A percentile compares a stretch with the other conserved stretches of the same genome.
Evolutionary conservation across 2,329 filamentous ascomycete genomes (phyloP).

Genomic region (Aureobasidium lini): DNA sequence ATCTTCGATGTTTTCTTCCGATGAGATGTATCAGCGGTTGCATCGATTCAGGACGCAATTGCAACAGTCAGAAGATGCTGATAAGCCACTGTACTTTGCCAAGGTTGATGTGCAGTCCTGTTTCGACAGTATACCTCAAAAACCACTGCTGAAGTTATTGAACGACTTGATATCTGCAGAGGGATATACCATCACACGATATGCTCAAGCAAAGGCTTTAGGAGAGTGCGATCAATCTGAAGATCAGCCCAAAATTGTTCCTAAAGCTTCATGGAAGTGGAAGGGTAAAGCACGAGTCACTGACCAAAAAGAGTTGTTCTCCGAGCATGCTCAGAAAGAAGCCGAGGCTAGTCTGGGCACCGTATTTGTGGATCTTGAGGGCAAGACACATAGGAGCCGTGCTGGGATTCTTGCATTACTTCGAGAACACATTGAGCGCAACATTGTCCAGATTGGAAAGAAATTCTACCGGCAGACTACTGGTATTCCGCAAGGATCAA

Average conservation of each 20-base stretch:
- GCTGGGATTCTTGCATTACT: constrained; percentile 62
- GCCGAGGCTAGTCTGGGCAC: constrained; percentile 48
- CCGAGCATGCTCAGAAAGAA: constrained; percentile 20
- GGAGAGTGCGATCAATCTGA: constrained; percentile 25
- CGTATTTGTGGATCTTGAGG: constrained; percentile 66
- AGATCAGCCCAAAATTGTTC: constrained; percentile 27
- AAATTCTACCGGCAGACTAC: constrained; percentile 78
- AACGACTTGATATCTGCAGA: constrained; percentile 47
- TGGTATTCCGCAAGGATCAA: constrained; percentile 89
- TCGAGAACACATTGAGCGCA: constrained; percentile 70
- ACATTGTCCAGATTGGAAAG: constrained; percentile 82
- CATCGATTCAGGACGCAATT: constrained; percentile 58
- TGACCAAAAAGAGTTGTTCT: constrained; percentile 26
- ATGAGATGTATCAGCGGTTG: constrained; percentile 69
- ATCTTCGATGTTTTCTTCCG: constrained; percentile 70
- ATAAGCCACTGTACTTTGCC: constrained; percentile 65
- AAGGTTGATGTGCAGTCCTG: constrained; percentile 89
- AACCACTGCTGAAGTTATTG: constrained; percentile 61
- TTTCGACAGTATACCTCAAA: constrained; percentile 91
- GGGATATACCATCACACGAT: constrained; percentile 64
- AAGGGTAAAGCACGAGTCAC: constrained; percentile 32
- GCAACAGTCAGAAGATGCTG: constrained; percentile 24
- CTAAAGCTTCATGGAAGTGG: constrained; percentile 32
- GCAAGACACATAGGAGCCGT: constrained; percentile 50
- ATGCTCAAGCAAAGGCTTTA: constrained; percentile 60